Conservation (phyloP, 306 rosid genomes). For the Gynostemma pentaphyllum region DNA sequence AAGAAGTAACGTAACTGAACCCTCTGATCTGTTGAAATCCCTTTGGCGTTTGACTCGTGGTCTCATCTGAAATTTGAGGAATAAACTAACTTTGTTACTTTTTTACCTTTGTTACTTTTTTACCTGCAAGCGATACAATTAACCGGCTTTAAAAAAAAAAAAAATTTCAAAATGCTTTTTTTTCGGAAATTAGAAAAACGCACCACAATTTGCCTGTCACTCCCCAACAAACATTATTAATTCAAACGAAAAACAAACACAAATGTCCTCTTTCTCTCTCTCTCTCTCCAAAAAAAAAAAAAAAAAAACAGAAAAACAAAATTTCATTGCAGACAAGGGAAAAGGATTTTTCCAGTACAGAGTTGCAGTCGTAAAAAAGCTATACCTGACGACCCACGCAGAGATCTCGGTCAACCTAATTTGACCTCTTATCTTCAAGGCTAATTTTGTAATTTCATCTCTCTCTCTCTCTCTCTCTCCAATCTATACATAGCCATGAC, state of each 20-base stretch:
- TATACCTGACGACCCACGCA: slow-evolving; percentile 3
- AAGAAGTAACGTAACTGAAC: too few relatives aligned
- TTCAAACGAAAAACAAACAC: neutral
- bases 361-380: neutral
- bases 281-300: neutral
- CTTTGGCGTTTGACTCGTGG: too few relatives aligned
- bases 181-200: too few relatives aligned
- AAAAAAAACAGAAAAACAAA: too few relatives aligned
- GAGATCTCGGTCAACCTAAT: slow-evolving; percentile 1
- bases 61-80: neutral
- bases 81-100: neutral
- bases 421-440: slow-evolving; percentile 1
- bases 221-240: slow-evolving; percentile 2
- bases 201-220: too few relatives aligned
- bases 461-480: neutral
- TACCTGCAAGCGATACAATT: neutral
- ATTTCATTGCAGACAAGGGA: neutral
- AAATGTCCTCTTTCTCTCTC: neutral
- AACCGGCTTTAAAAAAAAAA: neutral
- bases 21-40: too few relatives aligned
- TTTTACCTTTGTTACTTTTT: too few relatives aligned
- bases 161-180: neutral
- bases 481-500: too few relatives aligned
- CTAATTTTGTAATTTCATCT: neutral
- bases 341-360: neutral